Conservation (phyloP, 345 rosid species). For the Microcos paniculata region DNA sequence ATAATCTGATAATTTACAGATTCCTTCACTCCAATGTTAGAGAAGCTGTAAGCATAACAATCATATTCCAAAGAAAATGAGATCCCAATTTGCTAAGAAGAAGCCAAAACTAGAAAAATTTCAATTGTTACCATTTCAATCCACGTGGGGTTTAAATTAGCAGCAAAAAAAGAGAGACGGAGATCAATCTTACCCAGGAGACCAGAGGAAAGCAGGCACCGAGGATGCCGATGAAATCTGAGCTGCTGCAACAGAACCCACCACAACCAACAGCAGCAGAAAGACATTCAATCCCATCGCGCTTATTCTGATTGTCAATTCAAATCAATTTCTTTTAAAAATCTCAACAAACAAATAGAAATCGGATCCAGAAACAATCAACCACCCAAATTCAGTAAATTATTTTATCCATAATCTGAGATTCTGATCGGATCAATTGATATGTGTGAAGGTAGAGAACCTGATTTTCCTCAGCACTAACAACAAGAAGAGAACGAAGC, state of each 20-base stretch:
- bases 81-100: neutral
- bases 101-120: neutral
- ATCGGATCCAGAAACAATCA: neutral
- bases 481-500: neutral
- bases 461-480: neutral
- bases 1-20: constrained; percentile 69
- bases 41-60: constrained; percentile 26
- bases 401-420: neutral
- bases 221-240: constrained; percentile 40
- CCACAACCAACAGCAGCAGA: constrained; percentile 20
- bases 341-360: neutral
- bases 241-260: constrained; percentile 26
- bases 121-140: neutral
- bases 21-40: constrained; percentile 34
- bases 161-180: constrained; percentile 37
- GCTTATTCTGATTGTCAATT: neutral
- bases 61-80: constrained; percentile 1
- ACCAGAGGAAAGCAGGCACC: constrained; percentile 85
- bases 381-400: neutral
- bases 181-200: constrained; percentile 30
- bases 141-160: neutral
- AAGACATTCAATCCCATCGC: constrained; percentile 14
- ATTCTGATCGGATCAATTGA: neutral
- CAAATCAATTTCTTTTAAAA: neutral
- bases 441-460: neutral